Conservation (phyloP, 371 early-diverging fungal genomes). For the Mucor lusitanicus region DNA sequence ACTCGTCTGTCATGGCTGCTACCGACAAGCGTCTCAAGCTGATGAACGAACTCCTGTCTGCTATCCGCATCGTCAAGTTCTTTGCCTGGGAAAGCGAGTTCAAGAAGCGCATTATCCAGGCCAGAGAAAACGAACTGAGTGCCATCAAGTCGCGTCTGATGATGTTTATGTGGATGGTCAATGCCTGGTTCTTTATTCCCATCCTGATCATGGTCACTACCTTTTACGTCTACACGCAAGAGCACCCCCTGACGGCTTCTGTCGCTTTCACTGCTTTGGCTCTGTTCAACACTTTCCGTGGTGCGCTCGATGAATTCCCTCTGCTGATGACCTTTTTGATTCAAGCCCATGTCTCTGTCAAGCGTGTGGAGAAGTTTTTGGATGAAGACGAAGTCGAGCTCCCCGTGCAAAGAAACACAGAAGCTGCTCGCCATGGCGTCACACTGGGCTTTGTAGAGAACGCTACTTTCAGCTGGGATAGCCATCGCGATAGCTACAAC, state of each 20-base stretch:
- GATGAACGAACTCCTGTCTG: slow-evolving; percentile 70
- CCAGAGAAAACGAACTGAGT: slow-evolving; percentile 53
- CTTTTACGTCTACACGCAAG: slow-evolving; percentile 57
- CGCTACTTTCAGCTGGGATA: slow-evolving; percentile 58
- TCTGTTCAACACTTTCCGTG: slow-evolving; percentile 63
- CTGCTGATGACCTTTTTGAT: slow-evolving; percentile 64
- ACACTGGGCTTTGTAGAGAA: slow-evolving; percentile 51
- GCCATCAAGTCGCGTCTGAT: slow-evolving; percentile 45
- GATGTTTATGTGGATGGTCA: slow-evolving; percentile 46
- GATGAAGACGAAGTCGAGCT: slow-evolving; percentile 68
- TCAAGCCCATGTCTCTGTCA: slow-evolving; percentile 74
- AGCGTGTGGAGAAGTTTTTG: slow-evolving; percentile 69
- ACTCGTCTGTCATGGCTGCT: slow-evolving; percentile 55
- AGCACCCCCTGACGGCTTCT: slow-evolving; percentile 59
- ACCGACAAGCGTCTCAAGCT: slow-evolving; percentile 68
- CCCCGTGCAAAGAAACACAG: background rate
- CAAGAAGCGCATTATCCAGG: slow-evolving; percentile 48
- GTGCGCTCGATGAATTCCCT: slow-evolving; percentile 77
- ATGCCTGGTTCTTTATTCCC: slow-evolving; percentile 47
- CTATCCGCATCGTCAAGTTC: slow-evolving; percentile 81
- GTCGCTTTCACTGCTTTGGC: slow-evolving; percentile 69
- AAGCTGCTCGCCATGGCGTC: slow-evolving; percentile 2
- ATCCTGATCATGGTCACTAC: slow-evolving; percentile 46
- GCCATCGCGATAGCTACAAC: slow-evolving; percentile 13
- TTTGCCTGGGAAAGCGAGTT: slow-evolving; percentile 85